phyloP scores from a whole-genome alignment of 2,329 filamentous ascomycete genomes.

The Trematosphaeria pertusa region DNA sequence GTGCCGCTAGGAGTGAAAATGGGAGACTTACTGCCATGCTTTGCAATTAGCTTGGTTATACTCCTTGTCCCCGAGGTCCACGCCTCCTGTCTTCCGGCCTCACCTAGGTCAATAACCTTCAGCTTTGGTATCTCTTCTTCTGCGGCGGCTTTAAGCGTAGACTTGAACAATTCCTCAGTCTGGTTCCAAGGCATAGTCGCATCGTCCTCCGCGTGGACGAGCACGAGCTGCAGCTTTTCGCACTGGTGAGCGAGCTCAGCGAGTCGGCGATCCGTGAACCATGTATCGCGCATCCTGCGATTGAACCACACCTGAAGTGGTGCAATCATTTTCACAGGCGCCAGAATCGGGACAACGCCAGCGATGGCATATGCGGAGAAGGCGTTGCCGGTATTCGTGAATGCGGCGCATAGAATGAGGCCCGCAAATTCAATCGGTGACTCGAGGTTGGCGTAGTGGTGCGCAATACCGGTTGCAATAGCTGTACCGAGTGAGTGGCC shows the following conservation, averaged over 20 bases:
- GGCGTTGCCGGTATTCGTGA: constrained; percentile 76
- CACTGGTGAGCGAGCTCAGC: constrained; percentile 57
- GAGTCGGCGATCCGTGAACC: constrained; percentile 75
- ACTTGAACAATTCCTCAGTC: constrained; percentile 40
- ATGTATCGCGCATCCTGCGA: constrained; percentile 74
- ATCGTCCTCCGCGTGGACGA: constrained; percentile 46
- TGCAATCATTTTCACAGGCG: constrained; percentile 73
- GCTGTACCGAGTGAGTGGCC: constrained; percentile 92
- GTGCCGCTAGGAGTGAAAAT: constrained; percentile 11
- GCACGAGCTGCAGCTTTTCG: constrained; percentile 31
- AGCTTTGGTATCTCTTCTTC: constrained; percentile 19
- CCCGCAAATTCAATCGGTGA: constrained; percentile 79
- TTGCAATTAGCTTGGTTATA: constrained; percentile 45
- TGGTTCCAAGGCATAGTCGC: constrained; percentile 45
- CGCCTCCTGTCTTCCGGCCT: constrained; percentile 41
- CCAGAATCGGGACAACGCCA: constrained; percentile 77
- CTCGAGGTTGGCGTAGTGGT: constrained; percentile 66
- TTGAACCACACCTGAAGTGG: constrained; percentile 69
- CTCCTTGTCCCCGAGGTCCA: constrained; percentile 32
- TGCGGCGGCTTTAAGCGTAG: constrained; percentile 32
- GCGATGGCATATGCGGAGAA: constrained; percentile 79
- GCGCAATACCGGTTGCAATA: constrained; percentile 75
- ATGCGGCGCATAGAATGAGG: constrained; percentile 79
- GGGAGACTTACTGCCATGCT: constrained; percentile 42
- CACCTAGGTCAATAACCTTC: constrained; percentile 38